Conservation (phyloP, 495 filamentous ascomycete species). For the Tuber melanosporum region DNA sequence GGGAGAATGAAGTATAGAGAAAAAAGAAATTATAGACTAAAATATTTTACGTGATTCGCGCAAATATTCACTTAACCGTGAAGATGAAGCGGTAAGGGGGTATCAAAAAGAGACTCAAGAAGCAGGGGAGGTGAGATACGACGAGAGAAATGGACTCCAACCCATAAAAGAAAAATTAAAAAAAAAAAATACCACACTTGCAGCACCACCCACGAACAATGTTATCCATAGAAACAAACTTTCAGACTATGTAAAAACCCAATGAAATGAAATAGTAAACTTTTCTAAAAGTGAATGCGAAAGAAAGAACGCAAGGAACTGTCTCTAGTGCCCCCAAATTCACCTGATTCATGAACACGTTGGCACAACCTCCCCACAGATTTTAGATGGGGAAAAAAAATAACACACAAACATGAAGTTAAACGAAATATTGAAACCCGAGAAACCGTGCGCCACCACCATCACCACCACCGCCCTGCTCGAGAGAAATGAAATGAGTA, state of each 20-base stretch:
- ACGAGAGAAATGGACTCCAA: neutral
- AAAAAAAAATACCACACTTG: neutral
- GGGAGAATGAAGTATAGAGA: neutral
- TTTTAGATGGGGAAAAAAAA: slow-evolving; percentile 2
- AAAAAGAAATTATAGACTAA: neutral
- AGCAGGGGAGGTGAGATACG: neutral
- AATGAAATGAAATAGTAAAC: neutral
- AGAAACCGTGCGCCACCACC: slow-evolving; percentile 31
- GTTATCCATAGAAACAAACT: neutral
- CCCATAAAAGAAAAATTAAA: neutral
- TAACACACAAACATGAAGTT: slow-evolving; percentile 22
- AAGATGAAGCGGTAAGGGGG: neutral
- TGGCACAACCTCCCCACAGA: neutral
- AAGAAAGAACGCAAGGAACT: neutral
- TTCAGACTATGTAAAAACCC: neutral
- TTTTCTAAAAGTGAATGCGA: neutral
- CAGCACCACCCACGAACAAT: neutral
- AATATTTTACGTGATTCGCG: neutral
- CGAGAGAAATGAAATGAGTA: slow-evolving; percentile 11
- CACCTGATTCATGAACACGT: slow-evolving; percentile 2
- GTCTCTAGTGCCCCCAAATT: neutral
- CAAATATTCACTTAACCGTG: neutral
- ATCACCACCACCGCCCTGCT: slow-evolving; percentile 17
- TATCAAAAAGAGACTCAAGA: neutral
- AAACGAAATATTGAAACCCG: slow-evolving; percentile 28